Base-by-base conservation (phyloP, 2,329 filamentous ascomycete genomes). In the Beauveria sp. region DNA sequence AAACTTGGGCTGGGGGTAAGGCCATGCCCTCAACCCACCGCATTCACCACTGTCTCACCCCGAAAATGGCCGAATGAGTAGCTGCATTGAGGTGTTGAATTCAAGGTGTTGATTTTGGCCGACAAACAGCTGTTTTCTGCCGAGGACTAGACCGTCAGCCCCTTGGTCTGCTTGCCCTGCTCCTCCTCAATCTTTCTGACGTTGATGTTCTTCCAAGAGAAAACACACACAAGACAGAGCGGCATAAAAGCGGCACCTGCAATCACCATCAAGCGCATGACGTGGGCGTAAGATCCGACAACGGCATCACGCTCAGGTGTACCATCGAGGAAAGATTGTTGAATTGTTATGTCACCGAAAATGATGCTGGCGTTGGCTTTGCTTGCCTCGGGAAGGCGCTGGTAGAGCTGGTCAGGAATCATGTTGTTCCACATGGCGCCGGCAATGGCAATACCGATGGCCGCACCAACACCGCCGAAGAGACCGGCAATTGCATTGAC, bases 401-500 rank as follows among this genome's bases (percentile, higher is more conserved):
- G 65, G 53, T 69, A 59, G 3, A 84, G 71, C 42, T 77, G 73
- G 5, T 63, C 64, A 7, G 78, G 78, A 51, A 85, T 72, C 10
- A 79, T 72, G 64, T 80, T 81, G 6, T 81, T 83, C 86, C 86
- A 88, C 61, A 88, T 78, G 9, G 81, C 83, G 2, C 81, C 83
- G 1, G 84, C 83, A 62, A 88, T 78, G 43, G 84, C 81, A 5
- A 77, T 75, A 3, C 84, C 83, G 5, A 85, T 77, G 2, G 82
- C 79, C 26, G 80, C 80, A 55, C 84, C 85, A 63, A 87, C 79
- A 54, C 80, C 80, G 60, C 83, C 81, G 47, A 84, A 82, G 4
- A 87, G 77, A n/a, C 81, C 75, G 63, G 82, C 80, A 56, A 88
- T 76, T 12, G 84, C 84, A 2, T 84, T 78, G 10, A 78, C 79